Percentiles rank a stretch among this genome's conserved stretches.
Evolutionary conservation across 2,329 filamentous ascomycete genomes (phyloP).

Genomic region (Camillea tinctor): DNA sequence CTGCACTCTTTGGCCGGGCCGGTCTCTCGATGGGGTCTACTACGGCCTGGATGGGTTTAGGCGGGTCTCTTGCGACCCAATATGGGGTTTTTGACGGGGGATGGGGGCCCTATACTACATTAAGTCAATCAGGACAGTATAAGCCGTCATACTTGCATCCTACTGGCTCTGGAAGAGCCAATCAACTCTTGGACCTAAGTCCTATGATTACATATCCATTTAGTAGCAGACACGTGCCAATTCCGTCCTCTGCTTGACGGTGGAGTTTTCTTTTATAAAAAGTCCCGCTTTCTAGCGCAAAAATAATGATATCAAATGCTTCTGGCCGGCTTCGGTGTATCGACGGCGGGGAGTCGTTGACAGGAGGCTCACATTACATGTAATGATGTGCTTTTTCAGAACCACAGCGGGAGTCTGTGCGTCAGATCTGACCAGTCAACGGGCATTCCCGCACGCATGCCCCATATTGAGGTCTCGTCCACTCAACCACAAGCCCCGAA

Average conservation of each 20-base stretch:
- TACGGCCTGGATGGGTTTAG: neutral
- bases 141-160: constrained; percentile 13
- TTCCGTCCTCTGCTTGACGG: constrained; percentile 9
- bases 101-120: constrained; percentile 19
- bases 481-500: constrained; percentile 16
- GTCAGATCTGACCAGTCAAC: constrained; percentile 20
- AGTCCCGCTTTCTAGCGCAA: constrained; percentile 17
- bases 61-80: constrained; percentile 4
- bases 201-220: constrained; percentile 16
- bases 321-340: constrained; percentile 18
- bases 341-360: constrained; percentile 5
- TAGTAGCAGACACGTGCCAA: constrained; percentile 22
- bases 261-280: constrained; percentile 18
- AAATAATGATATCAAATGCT: constrained; percentile 7
- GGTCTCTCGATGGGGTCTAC: neutral
- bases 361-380: constrained; percentile 16
- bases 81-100: constrained; percentile 5
- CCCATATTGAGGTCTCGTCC: constrained; percentile 2
- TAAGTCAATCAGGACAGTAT: constrained; percentile 14
- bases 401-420: constrained; percentile 21
- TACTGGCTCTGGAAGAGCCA: constrained; percentile 16
- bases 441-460: constrained; percentile 14
- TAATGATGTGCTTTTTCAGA: constrained; percentile 12
- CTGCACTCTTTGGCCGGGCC: neutral
- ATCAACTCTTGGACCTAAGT: constrained; percentile 15